Percentiles rank a stretch among this genome's conserved stretches.
Evolutionary conservation across 208 protist genomes (phyloP).

Genomic region (Endotrypanum monterogeii): DNA sequence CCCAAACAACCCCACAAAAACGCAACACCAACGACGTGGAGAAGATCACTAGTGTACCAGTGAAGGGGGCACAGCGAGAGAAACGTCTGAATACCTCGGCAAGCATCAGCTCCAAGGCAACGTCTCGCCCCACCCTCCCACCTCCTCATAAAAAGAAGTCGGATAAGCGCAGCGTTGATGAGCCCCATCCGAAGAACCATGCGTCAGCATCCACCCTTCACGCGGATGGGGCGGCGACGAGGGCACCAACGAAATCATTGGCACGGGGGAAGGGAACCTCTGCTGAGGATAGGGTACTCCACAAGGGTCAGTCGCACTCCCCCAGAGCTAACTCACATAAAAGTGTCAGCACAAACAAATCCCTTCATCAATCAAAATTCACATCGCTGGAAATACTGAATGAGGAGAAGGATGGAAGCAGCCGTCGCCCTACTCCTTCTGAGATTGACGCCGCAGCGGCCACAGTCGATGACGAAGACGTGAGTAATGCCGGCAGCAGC

Average conservation of each 20-base stretch:
- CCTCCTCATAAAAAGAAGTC: no score
- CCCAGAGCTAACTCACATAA: neutral
- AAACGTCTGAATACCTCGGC: neutral
- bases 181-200: no score
- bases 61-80: neutral
- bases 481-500: neutral
- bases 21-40: neutral
- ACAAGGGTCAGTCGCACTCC: neutral
- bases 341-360: neutral
- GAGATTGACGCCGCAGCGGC: slow-evolving; percentile 12
- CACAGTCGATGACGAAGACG: slow-evolving; percentile 4
- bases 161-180: no score
- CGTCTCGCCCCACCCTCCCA: neutral
- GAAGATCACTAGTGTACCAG: neutral
- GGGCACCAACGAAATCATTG: neutral
- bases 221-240: neutral
- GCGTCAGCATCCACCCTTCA: neutral
- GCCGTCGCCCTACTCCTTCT: neutral
- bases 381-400: slow-evolving; percentile 1
- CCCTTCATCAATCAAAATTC: slow-evolving; percentile 8
- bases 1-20: no score
- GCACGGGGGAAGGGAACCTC: neutral
- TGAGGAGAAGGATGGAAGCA: neutral
- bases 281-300: neutral
- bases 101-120: neutral